Conservation (phyloP, 169 alveolate genomes). For the Plasmodium inui region DNA sequence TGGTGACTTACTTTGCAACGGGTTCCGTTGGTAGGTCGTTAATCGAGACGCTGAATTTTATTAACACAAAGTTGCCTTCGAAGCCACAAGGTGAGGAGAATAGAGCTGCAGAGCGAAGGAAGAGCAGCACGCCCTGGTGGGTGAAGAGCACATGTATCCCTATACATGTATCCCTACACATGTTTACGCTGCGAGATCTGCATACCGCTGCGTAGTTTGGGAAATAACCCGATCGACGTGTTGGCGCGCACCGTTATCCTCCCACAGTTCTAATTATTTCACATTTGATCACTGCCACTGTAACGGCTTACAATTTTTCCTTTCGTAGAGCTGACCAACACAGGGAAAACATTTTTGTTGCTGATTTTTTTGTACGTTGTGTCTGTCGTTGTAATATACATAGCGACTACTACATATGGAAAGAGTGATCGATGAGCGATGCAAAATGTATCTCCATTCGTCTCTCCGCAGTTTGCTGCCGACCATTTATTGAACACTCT, state of each 20-base stretch:
- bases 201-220: neutral
- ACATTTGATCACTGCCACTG: neutral
- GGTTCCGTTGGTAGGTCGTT: conserved; percentile 63
- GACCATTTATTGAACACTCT: neutral
- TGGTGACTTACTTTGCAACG: conserved; percentile 53
- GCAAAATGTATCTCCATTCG: conserved; percentile 3
- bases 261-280: neutral
- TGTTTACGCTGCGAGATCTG: neutral
- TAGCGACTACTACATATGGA: conserved; percentile 34
- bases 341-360: conserved; percentile 70
- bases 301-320: neutral
- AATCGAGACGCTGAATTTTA: conserved; percentile 41
- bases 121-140: neutral
- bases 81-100: conserved; percentile 61
- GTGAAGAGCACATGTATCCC: neutral
- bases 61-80: conserved; percentile 56
- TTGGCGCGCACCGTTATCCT: neutral
- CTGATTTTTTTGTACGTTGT: conserved; percentile 51
- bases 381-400: conserved; percentile 60
- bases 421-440: conserved; percentile 4
- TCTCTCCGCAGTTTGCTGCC: neutral
- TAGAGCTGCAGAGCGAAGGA: neutral
- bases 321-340: conserved; percentile 51
- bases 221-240: neutral
- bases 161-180: neutral